phyloP scores from a whole-genome alignment of 352 stramenopile genomes.

The Aphanomyces astaci region DNA sequence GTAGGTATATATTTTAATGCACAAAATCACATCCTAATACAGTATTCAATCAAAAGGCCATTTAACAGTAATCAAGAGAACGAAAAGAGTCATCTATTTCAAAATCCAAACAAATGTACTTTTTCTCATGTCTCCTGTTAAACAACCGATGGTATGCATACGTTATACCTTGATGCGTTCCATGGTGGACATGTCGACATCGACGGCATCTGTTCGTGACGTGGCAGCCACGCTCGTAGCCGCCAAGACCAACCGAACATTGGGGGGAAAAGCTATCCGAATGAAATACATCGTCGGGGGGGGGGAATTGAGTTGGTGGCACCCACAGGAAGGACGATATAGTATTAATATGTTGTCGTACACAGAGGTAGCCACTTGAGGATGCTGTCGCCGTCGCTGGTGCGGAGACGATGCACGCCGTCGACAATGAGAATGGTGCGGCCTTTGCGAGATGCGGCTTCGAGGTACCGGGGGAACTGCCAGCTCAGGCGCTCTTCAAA shows the following conservation, averaged over 20 bases:
- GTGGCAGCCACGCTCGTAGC: conserved; percentile 30
- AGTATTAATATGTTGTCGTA: no score
- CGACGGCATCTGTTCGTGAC: background rate
- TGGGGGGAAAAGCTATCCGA: conserved; percentile 55
- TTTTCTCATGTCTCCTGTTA: no score
- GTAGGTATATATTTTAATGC: no score
- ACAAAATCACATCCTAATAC: no score
- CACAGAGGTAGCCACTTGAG: conserved; percentile 85
- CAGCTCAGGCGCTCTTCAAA: conserved; percentile 83
- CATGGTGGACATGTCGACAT: conserved; percentile 63
- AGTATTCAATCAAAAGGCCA: no score
- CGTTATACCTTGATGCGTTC: conserved; percentile 73
- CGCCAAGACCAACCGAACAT: conserved; percentile 82
- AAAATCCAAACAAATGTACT: no score
- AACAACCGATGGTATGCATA: no score
- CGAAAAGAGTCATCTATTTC: no score
- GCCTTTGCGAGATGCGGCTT: conserved; percentile 84
- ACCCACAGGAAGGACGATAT: no score
- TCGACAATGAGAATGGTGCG: conserved; percentile 87
- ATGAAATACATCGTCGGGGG: background rate
- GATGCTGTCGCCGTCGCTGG: conserved; percentile 81
- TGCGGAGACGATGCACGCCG: conserved; percentile 75
- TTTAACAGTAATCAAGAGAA: no score
- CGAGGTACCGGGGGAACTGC: conserved; percentile 86
- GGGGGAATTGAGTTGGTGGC: no score